Evolutionary conservation across 495 filamentous ascomycete species (phyloP).

Genomic region (Podospora anserina): DNA sequence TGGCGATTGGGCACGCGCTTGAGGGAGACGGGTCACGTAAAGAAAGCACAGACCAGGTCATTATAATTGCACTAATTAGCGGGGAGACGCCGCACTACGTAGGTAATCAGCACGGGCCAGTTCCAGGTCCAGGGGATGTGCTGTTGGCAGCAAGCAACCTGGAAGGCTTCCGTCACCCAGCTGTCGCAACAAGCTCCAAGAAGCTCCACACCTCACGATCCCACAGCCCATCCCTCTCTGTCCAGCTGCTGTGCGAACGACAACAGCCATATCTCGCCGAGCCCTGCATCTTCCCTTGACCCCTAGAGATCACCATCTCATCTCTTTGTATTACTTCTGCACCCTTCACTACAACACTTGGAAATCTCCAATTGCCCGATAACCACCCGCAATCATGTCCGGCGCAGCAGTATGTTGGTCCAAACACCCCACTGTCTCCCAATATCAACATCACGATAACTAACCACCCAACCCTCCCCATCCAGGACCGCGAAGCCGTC

Average conservation of each 20-base stretch:
- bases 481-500: slow-evolving; percentile 82
- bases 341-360: background rate
- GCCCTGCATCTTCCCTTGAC: slow-evolving; percentile 5
- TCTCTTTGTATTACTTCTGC: slow-evolving; percentile 4
- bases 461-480: slow-evolving; percentile 18
- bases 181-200: slow-evolving; percentile 1
- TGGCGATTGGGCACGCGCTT: slow-evolving; percentile 25
- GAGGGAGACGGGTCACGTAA: slow-evolving; percentile 2
- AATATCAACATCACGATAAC: slow-evolving; percentile 13
- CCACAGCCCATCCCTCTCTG: background rate
- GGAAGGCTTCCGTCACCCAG: slow-evolving; percentile 8
- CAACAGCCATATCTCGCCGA: background rate
- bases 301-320: slow-evolving; percentile 8
- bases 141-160: background rate
- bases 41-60: slow-evolving; percentile 7
- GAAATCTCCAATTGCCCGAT: background rate
- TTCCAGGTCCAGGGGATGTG: background rate
- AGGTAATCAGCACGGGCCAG: background rate
- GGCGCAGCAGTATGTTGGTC: slow-evolving; percentile 51
- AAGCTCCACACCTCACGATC: slow-evolving; percentile 25
- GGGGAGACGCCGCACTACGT: background rate
- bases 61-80: slow-evolving; percentile 6
- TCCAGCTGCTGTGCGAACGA: background rate
- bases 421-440: slow-evolving; percentile 12
- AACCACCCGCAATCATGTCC: slow-evolving; percentile 49